Percentiles rank a stretch among this genome's conserved stretches.
Evolutionary conservation across 208 protist species (phyloP).

Genomic region (Chromosphaera perkinsii): DNA sequence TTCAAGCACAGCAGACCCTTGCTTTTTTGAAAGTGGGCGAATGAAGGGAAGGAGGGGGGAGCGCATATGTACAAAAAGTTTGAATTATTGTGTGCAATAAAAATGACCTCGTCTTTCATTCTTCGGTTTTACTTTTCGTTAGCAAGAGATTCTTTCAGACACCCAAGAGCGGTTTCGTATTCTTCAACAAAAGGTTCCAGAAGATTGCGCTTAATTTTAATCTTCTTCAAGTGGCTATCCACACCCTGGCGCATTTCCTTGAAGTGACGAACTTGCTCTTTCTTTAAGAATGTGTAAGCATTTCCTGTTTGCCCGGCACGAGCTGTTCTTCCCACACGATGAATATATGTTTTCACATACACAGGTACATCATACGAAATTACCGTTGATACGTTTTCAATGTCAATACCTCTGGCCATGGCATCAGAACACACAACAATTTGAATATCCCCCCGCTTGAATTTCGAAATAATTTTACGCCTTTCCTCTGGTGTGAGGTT

Average conservation of each 20-base stretch:
- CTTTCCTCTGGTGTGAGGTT: constrained; percentile 8
- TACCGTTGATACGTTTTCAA: constrained; percentile 48
- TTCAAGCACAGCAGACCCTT: too few species aligned
- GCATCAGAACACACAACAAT: constrained; percentile 59
- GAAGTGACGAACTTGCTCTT: constrained; percentile 16
- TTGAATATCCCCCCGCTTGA: not conserved
- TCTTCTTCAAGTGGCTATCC: not conserved
- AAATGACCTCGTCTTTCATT: too few species aligned
- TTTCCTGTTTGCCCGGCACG: constrained; percentile 44
- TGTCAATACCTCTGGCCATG: constrained; percentile 61
- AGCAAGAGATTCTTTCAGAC: not conserved
- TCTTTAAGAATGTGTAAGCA: constrained; percentile 40
- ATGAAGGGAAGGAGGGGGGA: too few species aligned
- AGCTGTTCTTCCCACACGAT: constrained; percentile 57
- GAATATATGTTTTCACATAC: constrained; percentile 53
- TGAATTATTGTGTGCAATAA: too few species aligned
- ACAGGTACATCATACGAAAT: constrained; percentile 61
- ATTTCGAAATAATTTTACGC: constrained; percentile 9
- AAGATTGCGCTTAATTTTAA: not conserved
- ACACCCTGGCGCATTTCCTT: not conserved
- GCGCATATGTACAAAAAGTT: too few species aligned
- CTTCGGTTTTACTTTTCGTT: too few species aligned
- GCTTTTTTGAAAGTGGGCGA: too few species aligned
- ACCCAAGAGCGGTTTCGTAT: not conserved
- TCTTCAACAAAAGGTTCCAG: not conserved